These are phyloP conservation scores for Fusarium albosuccineum DNA, from an alignment of 2,329 filamentous ascomycete genomes.

Conservation along the genomic window DNA sequence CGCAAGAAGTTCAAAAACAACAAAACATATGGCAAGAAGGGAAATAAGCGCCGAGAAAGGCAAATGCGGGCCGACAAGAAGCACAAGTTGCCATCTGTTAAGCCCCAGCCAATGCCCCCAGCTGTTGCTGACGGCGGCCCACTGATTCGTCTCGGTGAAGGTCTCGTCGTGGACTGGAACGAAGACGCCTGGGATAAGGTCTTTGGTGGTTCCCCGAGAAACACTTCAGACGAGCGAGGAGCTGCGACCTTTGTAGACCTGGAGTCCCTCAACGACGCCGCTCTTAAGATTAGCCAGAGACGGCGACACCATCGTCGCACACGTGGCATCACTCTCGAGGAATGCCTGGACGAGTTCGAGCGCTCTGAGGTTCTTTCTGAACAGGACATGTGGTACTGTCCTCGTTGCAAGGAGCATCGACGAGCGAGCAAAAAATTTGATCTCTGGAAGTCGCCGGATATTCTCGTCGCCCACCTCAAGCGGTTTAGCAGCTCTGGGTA, in stretches of 20 bases:
- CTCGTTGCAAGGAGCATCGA: conserved; percentile 92
- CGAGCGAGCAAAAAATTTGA: conserved; percentile 97
- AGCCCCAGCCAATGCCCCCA: conserved; percentile 54
- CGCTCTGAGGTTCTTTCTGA: conserved; percentile 94
- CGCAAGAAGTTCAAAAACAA: conserved; percentile 63
- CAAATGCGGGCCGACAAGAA: conserved; percentile 55
- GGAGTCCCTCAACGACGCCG: conserved; percentile 70
- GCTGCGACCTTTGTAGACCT: conserved; percentile 67
- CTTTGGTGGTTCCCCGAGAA: conserved; percentile 66
- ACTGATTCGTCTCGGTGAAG: conserved; percentile 84
- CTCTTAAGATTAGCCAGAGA: conserved; percentile 73
- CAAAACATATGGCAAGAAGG: conserved; percentile 64
- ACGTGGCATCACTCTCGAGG: conserved; percentile 83
- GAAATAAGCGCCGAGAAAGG: conserved; percentile 62
- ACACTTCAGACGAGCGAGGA: conserved; percentile 65
- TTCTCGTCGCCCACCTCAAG: conserved; percentile 94
- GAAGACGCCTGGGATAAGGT: conserved; percentile 76
- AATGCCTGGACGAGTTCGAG: conserved; percentile 94
- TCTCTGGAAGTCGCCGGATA: conserved; percentile 96
- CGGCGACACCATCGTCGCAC: conserved; percentile 68
- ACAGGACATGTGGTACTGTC: conserved; percentile 98
- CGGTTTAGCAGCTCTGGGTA: conserved; percentile 88
- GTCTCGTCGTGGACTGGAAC: conserved; percentile 88
- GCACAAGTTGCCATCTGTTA: conserved; percentile 48
- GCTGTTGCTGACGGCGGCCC: conserved; percentile 66